Conservation (phyloP, 73 alveolate genomes). For the Paramecium caudatum region DNA sequence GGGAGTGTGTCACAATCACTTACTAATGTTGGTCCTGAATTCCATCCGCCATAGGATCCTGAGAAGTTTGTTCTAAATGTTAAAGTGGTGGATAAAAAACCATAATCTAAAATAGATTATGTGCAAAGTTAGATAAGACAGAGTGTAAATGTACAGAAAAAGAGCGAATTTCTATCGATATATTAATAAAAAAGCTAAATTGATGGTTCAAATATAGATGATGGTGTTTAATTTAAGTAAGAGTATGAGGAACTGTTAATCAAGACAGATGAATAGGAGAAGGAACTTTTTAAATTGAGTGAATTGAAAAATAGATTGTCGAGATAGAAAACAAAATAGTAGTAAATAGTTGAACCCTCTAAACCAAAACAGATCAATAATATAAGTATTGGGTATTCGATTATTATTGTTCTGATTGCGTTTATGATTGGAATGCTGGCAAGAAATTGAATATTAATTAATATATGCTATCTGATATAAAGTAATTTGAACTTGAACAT, state of each 20-base stretch:
- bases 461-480: conserved; percentile 3
- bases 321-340: conserved; percentile 2
- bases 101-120: not conserved
- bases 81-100: not conserved
- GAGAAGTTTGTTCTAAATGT: not conserved
- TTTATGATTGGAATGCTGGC: conserved; percentile 42
- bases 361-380: not conserved
- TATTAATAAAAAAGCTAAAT: conserved; percentile 17
- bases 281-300: conserved; percentile 44
- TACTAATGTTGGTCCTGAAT: not conserved
- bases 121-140: not conserved
- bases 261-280: conserved; percentile 33
- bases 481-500: not conserved
- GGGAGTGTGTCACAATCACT: not conserved
- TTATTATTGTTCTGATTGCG: not conserved
- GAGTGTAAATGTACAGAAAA: not conserved
- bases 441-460: conserved; percentile 6
- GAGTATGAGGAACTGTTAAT: conserved; percentile 13
- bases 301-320: conserved; percentile 9
- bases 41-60: not conserved
- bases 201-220: not conserved
- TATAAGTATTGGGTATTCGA: not conserved
- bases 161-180: not conserved
- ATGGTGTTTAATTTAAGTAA: not conserved
- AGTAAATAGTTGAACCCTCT: not conserved